A percentile compares a stretch with the other conserved stretches of the same genome.
Conservation (phyloP, 2,329 filamentous ascomycete genomes). For the Neofusicoccum sp. region DNA sequence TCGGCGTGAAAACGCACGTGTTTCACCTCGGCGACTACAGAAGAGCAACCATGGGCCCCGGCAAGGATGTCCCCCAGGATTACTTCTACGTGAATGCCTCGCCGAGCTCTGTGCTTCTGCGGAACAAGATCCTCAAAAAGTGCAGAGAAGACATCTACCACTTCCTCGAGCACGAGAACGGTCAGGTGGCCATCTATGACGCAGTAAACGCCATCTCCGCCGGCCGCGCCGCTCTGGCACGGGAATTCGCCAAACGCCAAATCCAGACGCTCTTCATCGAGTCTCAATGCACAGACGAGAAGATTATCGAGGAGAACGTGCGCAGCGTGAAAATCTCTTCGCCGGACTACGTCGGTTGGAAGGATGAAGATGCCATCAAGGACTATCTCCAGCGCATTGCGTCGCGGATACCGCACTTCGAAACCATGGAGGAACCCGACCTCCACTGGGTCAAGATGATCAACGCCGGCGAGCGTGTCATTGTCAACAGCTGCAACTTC, state of each 20-base stretch:
- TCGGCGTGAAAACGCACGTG: constrained; percentile 96
- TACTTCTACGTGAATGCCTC: constrained; percentile 98
- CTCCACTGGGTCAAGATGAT: constrained; percentile 99
- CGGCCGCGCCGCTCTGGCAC: constrained; percentile 79
- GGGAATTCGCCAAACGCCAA: constrained; percentile 97
- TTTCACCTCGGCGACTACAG: constrained; percentile 98
- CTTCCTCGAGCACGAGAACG: constrained; percentile 95
- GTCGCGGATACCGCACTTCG: constrained; percentile 89
- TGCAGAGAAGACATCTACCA: constrained; percentile 96
- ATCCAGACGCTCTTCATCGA: constrained; percentile 96
- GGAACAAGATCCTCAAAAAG: constrained; percentile 96
- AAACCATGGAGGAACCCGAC: constrained; percentile 92
- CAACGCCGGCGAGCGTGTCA: constrained; percentile 88
- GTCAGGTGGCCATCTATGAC: constrained; percentile 97
- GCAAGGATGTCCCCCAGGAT: constrained; percentile 84
- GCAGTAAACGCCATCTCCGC: constrained; percentile 89
- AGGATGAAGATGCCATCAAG: constrained; percentile 84
- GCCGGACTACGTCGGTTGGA: constrained; percentile 93
- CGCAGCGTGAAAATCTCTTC: constrained; percentile 97
- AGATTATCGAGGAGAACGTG: constrained; percentile 93
- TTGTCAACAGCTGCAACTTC: constrained; percentile 96
- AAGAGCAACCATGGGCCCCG: constrained; percentile 81
- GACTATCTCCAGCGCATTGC: constrained; percentile 89
- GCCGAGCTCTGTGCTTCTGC: constrained; percentile 83
- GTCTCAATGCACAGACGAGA: constrained; percentile 88